Base-by-base conservation (phyloP, 2,329 filamentous ascomycete species). In the Monosporascus sp. region DNA sequence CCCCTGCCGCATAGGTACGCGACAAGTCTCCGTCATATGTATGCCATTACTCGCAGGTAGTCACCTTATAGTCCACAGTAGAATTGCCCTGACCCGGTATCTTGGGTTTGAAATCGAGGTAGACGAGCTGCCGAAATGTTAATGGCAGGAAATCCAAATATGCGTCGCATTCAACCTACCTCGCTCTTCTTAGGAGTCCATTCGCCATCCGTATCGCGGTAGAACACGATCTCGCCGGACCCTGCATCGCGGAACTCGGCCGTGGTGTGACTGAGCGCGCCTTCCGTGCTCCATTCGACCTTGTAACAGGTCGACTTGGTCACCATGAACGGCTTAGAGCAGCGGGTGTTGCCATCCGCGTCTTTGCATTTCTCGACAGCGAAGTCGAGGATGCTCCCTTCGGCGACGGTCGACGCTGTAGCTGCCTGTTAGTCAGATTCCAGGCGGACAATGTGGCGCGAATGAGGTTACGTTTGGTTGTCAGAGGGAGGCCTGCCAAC, bases 41-140 rank as follows among this genome's bases (percentile, higher is more conserved):
- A 35, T 35, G 31, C 37, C 15, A 35, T 57, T 31, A 67, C 41
- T 68, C 62, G 52, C 70, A 73, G 22, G 67, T 70, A 45, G 56
- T 67, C 27, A 76, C 72, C 54, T 67, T 65, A 52, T 75, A 77
- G 47, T 72, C 67, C 7, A 77, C 74, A 2, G 74, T 76, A 55
- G 72, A 64, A 45, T 76, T 76, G 3, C 73, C 74, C 3, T 70
- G 72, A 43, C 67, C 69, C 51, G 69, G 70, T 3, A 77, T 56
- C 67, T 76, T 77, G 17, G 74, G 74, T 57, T 73, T 75, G 57
- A 76, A 77, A 54, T 76, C 74, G 39, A 77, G 54, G 35, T 75
- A 75, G 3, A 76, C 72, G 20, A 75, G 63, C 67, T 63, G n/a
- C 22, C 7, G 14, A 20, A 20, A 20, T 44, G 20, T 15, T 14